Evolutionary conservation across 2,329 filamentous ascomycete genomes (phyloP), one percentile per base, ranked within the genome.

Genomic region (Chrysosporium keratinophilum): DNA sequence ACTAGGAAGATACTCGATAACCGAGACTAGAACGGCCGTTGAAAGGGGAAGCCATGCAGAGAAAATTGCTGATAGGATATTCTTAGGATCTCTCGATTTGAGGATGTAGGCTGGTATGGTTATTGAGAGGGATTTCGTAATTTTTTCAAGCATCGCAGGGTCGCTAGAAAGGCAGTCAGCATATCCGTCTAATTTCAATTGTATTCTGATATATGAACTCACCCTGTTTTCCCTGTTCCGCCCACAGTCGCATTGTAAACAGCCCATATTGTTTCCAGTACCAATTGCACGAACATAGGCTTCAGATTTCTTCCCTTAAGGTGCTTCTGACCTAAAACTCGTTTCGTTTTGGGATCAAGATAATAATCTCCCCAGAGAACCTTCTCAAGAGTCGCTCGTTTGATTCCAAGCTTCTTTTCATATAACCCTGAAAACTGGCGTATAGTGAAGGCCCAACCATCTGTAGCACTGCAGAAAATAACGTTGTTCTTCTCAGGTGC

Each of bases 381-480:
- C 66, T 93, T 96, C 70, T 98, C 90, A 65, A 98, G 79, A 0
- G 87, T 72, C 23, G 82, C 82, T 45, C 90, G 80, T 71, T 95
- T 97, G 69, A 97, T 94, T 12, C 93, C 91, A 5, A 98, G 79
- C 69, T 98, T 98, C 75, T 90, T 95, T 71, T 97, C 91, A 65
- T 97, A 98, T 28, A 97, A 74, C 37, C 81, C 81, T 15, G 93
- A 90, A 67, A 98, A 98, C 64, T 98, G 93, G 49, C 89, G 82
- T 48, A 95, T 84, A 0, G 93, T 98, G 64, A 98, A 98, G 2
- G 93, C 93, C 93, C 93, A 98, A n/a, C 93, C 93, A 66, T 98
- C 93, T 54, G 95, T 85, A 56, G 93, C 93, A 67, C 91, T 97
- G 74, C 88, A 89, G 69, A 98, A 98, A 59, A 98, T 97, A 68